Conservation (phyloP, 495 filamentous ascomycete species). For the Amorphotheca resinae region DNA sequence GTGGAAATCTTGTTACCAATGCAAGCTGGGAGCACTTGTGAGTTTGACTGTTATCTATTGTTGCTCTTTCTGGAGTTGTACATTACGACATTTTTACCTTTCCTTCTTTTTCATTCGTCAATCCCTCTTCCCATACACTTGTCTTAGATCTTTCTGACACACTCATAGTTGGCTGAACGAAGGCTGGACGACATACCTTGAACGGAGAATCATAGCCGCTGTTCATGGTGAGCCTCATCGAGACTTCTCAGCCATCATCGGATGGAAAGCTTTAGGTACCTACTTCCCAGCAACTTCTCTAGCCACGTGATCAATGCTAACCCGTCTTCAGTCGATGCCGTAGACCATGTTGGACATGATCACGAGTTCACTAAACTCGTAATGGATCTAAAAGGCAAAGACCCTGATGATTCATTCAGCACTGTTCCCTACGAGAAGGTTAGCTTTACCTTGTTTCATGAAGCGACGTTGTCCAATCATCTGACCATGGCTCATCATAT, state of each 20-base stretch:
- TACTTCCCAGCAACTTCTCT: slow-evolving; percentile 29
- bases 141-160: no score
- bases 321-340: slow-evolving; percentile 44
- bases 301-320: slow-evolving; percentile 12
- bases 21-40: slow-evolving; percentile 90
- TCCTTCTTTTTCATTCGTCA: no score
- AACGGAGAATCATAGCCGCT: slow-evolving; percentile 57
- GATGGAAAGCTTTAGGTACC: slow-evolving; percentile 52
- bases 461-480: no score
- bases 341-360: slow-evolving; percentile 61
- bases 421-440: slow-evolving; percentile 66
- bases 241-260: slow-evolving; percentile 87
- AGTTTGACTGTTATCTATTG: slow-evolving; percentile 12
- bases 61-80: not conserved
- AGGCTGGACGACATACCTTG: slow-evolving; percentile 90
- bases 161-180: slow-evolving; percentile 70
- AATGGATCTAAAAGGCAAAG: slow-evolving; percentile 72
- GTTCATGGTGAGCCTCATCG: slow-evolving; percentile 73
- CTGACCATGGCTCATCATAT: no score
- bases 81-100: no score
- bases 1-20: slow-evolving; percentile 83
- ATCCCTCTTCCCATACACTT: no score
- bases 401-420: slow-evolving; percentile 92
- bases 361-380: slow-evolving; percentile 90
- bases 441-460: slow-evolving; percentile 3